A percentile compares a stretch with the other conserved stretches of the same genome.
phyloP scores from a whole-genome alignment of 768 basidiomycete genomes.

The Boletus reticuloceps region DNA sequence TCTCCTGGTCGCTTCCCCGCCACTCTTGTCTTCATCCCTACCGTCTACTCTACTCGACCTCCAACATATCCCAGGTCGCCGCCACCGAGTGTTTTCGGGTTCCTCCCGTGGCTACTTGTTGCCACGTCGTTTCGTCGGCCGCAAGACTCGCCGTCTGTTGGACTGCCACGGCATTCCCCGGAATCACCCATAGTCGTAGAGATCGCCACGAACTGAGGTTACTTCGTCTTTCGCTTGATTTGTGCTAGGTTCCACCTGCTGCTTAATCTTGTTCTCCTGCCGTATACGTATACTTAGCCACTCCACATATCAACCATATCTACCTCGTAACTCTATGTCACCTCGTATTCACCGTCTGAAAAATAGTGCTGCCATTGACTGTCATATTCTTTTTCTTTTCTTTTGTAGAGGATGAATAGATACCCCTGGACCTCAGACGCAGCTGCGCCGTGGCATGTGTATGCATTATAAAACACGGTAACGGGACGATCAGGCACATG shows the following conservation, averaged over 20 bases:
- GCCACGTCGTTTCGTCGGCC: conserved; percentile 5
- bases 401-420: too few species aligned
- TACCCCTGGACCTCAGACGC: too few species aligned
- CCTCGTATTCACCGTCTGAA: conserved; percentile 10
- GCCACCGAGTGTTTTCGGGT: background rate
- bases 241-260: background rate
- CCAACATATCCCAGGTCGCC: conserved; percentile 35
- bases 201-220: conserved; percentile 7
- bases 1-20: conserved; percentile 10
- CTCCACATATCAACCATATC: conserved; percentile 19
- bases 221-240: background rate
- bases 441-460: too few species aligned
- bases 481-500: too few species aligned
- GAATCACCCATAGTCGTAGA: conserved; percentile 20
- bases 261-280: conserved; percentile 22
- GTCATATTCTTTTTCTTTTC: background rate
- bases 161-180: conserved; percentile 8
- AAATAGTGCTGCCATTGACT: background rate
- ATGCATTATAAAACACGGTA: too few species aligned
- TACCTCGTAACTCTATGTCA: conserved; percentile 25
- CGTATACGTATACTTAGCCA: conserved; percentile 18
- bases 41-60: conserved; percentile 23
- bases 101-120: background rate
- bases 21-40: conserved; percentile 5
- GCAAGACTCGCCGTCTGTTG: conserved; percentile 1